Evolutionary conservation across 2,329 filamentous ascomycete species (phyloP).

Genomic region (Beauveria sp.): DNA sequence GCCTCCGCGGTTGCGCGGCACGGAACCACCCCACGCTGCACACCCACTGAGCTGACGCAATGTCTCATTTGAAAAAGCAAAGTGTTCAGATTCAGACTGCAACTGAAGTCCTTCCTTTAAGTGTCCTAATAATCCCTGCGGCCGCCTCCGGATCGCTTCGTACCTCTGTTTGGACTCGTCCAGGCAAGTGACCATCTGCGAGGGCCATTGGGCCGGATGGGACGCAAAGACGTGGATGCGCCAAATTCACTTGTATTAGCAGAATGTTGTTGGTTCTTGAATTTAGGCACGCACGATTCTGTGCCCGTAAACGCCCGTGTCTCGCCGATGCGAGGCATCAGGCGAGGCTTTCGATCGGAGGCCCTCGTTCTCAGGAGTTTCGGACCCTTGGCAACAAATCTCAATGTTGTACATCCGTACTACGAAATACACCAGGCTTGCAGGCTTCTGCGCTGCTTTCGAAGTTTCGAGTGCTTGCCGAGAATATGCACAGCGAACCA

Average conservation of each 20-base stretch:
- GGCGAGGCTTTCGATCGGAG: too few species aligned
- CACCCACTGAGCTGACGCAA: not conserved
- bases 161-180: too few species aligned
- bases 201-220: too few species aligned
- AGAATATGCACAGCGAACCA: not conserved
- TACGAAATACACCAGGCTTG: not conserved
- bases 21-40: not conserved
- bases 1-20: not conserved
- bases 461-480: not conserved
- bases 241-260: too few species aligned
- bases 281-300: too few species aligned
- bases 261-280: too few species aligned
- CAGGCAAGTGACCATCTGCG: too few species aligned
- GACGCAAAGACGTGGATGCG: too few species aligned
- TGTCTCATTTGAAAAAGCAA: constrained; percentile 5
- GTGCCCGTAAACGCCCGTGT: too few species aligned
- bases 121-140: not conserved
- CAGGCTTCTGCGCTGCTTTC: not conserved
- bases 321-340: not conserved
- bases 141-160: too few species aligned
- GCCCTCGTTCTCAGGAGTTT: not conserved
- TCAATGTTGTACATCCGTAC: not conserved
- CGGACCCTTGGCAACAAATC: not conserved
- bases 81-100: not conserved
- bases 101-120: not conserved